Base-by-base conservation (phyloP, 164 flowering plant genomes). In the Nymphaea colorata region DNA sequence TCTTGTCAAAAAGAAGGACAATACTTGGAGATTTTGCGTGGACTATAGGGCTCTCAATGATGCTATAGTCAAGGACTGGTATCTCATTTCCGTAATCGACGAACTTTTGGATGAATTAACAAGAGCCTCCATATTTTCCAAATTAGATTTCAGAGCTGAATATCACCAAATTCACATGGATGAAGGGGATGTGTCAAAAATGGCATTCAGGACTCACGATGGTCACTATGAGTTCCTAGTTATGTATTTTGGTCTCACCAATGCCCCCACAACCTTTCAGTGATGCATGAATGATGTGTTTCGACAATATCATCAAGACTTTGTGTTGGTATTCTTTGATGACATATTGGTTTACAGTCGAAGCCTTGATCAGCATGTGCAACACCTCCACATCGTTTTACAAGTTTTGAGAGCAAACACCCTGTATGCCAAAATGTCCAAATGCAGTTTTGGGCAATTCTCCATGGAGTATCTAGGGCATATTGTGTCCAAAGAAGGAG, bases 161-260 rank as follows among this genome's bases (percentile, higher is more conserved):
- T 65, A 65, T 3, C 67, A 65, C 1, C 67, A 65, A 43, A 65
- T 43, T 43, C 53, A 6, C 2, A 5, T 65, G 17, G 36, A 10
- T 3, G 53, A 43, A 41, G 53, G 4, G 3, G 67, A 65, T 25
- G 16, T 43, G 11, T 51, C 2, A 3, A 65, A 65, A 25, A 65
- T 47, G 3, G 6, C 67, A 7, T 65, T 65, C 2, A 3, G n/a
- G 4, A 65, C 53, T 65, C 67, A 65, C 17, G 53, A 43, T 4
- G 53, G 67, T 41, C 67, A 65, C 53, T 43, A 65, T 65, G 67
- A 65, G n/a, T 65, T 65, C 15, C n/a, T 65, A 15, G 67, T 65
- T 3, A 65, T 43, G 67, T 47, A 51, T 0, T 43, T 65, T 4
- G 67, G 53, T 2, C 17, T 65, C 4, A 43, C 53, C 3, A 65